Conservation (phyloP, 495 filamentous ascomycete genomes). For the Neurospora sp. region DNA sequence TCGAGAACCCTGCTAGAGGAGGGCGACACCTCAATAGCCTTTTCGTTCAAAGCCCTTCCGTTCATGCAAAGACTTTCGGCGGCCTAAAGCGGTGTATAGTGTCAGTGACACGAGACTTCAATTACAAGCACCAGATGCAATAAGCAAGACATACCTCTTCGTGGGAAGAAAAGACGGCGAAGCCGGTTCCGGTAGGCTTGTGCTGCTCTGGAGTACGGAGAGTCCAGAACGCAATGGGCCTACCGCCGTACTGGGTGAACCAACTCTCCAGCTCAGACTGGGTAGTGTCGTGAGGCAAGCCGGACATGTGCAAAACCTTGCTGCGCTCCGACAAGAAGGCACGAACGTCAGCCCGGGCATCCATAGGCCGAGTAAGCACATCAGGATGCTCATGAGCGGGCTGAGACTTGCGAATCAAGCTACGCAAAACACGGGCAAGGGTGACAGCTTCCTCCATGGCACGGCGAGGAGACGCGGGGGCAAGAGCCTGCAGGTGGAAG, state of each 20-base stretch:
- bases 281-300: constrained; percentile 93
- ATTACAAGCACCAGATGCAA: not conserved
- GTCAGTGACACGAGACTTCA: not conserved
- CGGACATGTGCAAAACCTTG: constrained; percentile 96
- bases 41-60: constrained; percentile 92
- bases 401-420: constrained; percentile 90
- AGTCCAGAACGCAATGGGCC: constrained; percentile 99
- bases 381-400: constrained; percentile 87
- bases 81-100: constrained; percentile 42
- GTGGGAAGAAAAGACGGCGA: constrained; percentile 96
- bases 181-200: constrained; percentile 94
- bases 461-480: constrained; percentile 90
- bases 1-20: constrained; percentile 93
- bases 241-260: constrained; percentile 97
- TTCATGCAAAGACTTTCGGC: constrained; percentile 99
- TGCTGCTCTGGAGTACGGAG: constrained; percentile 95
- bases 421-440: constrained; percentile 79
- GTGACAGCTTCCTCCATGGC: constrained; percentile 98
- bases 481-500: constrained; percentile 93
- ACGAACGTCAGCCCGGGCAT: constrained; percentile 92
- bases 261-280: constrained; percentile 97
- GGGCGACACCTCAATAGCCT: constrained; percentile 95
- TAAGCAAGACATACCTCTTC: constrained; percentile 71
- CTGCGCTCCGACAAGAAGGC: constrained; percentile 90
- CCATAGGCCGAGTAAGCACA: constrained; percentile 87